Evolutionary conservation across 2,329 filamentous ascomycete species (phyloP), one percentile per base, ranked within the genome.

Genomic region (Xylaria sp.): DNA sequence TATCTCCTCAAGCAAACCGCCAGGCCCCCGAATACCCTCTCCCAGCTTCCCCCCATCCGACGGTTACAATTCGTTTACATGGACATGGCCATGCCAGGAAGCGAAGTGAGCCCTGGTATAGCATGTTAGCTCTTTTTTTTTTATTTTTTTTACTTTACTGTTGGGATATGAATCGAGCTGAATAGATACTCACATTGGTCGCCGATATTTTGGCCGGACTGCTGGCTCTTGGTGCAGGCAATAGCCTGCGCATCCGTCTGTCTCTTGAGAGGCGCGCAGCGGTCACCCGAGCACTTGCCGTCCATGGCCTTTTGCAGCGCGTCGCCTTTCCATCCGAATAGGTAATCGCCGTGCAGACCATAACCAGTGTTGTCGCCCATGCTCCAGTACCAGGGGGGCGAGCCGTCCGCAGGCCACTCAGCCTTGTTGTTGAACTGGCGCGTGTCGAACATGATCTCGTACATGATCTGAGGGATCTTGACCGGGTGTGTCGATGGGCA

Each of bases 381-480:
- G 43, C 63, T 71, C 71, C 71, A 74, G 59, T 71, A 71, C 65
- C 73, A 74, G 28, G 72, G 72, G 53, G 69, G 67, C 28, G 69
- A 72, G 65, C 74, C 73, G 68, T 77, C 72, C 57, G 71, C 73
- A 60, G 70, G 71, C 76, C 76, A 70, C 67, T 70, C 76, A 50
- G 68, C 68, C 73, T 74, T 61, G 67, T 73, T 70, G 69, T 75
- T 75, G 64, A 73, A 75, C 50, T 65, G 64, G 52, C 69, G 68
- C 1, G 73, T 79, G 65, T 79, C 77, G 64, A 77, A 78, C 70
- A 79, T 78, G 49, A 78, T 72, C 67, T 79, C 77, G 63, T 77
- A 78, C 77, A 79, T 79, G 58, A 79, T 62, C 69, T 79, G 77
- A 35, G 78, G 77, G 40, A 78, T 66, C 61, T 67, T 67, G 55